A percentile compares a stretch with the other conserved stretches of the same genome.
These are phyloP conservation scores for Alternaria sp. DNA, from an alignment of 2,329 filamentous ascomycete species.

Conservation along the genomic window DNA sequence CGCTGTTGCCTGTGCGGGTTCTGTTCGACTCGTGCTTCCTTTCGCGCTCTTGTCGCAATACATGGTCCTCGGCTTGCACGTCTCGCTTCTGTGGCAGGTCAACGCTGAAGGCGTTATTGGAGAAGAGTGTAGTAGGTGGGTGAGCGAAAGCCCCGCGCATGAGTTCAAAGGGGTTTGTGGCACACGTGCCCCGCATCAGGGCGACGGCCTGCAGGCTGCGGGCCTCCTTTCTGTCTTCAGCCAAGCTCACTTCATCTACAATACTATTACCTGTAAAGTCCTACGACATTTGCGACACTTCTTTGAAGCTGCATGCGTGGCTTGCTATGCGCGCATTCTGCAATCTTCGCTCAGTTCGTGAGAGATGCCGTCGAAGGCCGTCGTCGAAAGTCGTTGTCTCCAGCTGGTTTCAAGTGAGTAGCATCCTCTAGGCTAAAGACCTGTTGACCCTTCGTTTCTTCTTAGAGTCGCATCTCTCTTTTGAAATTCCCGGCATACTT, in stretches of 20 bases:
- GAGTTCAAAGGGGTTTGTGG: background rate
- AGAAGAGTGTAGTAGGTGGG: background rate
- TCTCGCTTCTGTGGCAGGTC: background rate
- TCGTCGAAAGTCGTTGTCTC: background rate
- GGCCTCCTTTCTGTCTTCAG: background rate
- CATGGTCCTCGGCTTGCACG: background rate
- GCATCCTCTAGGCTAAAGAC: background rate
- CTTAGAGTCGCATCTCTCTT: background rate
- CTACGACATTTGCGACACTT: background rate
- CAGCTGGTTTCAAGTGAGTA: conserved; percentile 1
- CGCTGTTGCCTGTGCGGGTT: conserved; percentile 6
- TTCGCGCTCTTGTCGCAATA: background rate
- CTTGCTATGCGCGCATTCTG: background rate
- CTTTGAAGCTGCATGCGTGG: background rate
- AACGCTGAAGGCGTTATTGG: too few species aligned
- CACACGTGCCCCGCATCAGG: conserved; percentile 11
- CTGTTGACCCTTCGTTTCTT: background rate
- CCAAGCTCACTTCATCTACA: background rate
- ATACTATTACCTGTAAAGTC: background rate
- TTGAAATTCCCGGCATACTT: background rate
- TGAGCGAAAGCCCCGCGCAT: background rate
- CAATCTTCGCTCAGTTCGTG: background rate
- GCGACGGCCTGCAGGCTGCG: background rate
- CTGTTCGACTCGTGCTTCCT: background rate
- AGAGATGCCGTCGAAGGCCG: background rate